Base-by-base conservation (phyloP, 192 early-diverging fungal genomes). In the Backusella morwellensis region DNA sequence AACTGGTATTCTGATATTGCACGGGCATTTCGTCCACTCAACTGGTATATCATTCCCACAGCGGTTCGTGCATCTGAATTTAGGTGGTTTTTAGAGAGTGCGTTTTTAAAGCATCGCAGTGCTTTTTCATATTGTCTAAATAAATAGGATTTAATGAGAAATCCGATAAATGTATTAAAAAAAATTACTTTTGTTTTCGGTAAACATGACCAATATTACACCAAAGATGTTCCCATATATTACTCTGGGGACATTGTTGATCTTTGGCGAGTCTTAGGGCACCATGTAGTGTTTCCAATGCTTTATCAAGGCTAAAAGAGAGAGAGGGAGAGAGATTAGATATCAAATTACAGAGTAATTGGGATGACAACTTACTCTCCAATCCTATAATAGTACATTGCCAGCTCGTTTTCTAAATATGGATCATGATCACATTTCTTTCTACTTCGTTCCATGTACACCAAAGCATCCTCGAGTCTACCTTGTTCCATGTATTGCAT, bases 191-290 rank as follows among this genome's bases (percentile, higher is more conserved):
- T 17, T 26, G 83, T 54, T 86, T 77, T 23, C 91, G 84, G 80
- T 91, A 89, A 2, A 85, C 78, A 72, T 94, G 93, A 0, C 86
- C 94, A 35, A 94, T 75, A 75, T 95, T 95, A 56, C 80, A 88
- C 82, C 86, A 91, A 7, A 85, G 81, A 0, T 86, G 85, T 74
- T 90, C 90, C 89, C 91, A 94, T 32, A 86, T 84, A 3, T 41
- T 40, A 8, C 81, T 77, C 44, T 78, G 80, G 26, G 81, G 75
- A n/a, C 79, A 76, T 66, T 90, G 87, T 3, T 81, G 74, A 0
- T 80, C 68, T 29, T 89, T 81, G 6, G 86, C 85, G 15, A 91
- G 75, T 50, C 78, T 54, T 2, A 94, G 71, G 1, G 91, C 88
- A 9, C 80, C 80, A 15, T 87, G 73, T 38, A 95, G 85, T 68